Evolutionary conservation across 2,329 filamentous ascomycete species (phyloP).

Genomic region (Fusarium goolgardi): DNA sequence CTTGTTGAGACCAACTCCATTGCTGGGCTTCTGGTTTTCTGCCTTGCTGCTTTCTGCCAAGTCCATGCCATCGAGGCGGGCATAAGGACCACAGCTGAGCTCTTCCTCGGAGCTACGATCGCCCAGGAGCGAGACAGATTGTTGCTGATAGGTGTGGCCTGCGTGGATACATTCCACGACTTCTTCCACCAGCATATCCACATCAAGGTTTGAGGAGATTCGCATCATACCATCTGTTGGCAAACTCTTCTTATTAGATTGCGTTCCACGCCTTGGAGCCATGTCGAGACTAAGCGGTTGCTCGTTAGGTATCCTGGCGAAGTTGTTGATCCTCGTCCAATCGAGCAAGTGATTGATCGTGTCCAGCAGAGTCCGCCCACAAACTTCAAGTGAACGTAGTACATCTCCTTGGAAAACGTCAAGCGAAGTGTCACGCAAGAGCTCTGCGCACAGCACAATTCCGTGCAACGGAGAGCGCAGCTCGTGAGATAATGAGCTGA

Average conservation of each 20-base stretch:
- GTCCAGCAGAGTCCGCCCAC: slow-evolving; percentile 63
- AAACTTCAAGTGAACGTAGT: slow-evolving; percentile 62
- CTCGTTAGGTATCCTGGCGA: slow-evolving; percentile 25
- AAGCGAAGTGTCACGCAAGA: slow-evolving; percentile 63
- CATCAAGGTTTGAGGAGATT: slow-evolving; percentile 30
- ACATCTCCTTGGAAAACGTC: slow-evolving; percentile 61
- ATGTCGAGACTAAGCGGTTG: not conserved
- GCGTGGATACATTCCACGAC: slow-evolving; percentile 61
- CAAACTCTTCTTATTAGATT: not conserved
- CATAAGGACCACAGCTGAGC: slow-evolving; percentile 3
- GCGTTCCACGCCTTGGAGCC: not conserved
- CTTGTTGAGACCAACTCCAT: slow-evolving; percentile 2
- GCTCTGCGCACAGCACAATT: slow-evolving; percentile 65
- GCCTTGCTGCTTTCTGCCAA: slow-evolving; percentile 9
- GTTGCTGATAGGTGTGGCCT: slow-evolving; percentile 48
- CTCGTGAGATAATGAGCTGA: slow-evolving; percentile 71
- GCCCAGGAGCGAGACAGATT: slow-evolving; percentile 26
- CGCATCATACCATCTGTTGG: slow-evolving; percentile 33
- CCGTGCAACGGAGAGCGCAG: slow-evolving; percentile 71
- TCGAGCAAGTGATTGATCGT: slow-evolving; percentile 66
- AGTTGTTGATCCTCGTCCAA: slow-evolving; percentile 65
- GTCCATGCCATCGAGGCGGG: slow-evolving; percentile 30
- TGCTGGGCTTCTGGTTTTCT: not conserved
- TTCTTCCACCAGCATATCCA: slow-evolving; percentile 59
- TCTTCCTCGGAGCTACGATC: not conserved